These are phyloP conservation scores for Citrullus amarus DNA, from an alignment of 306 rosid species.

Conservation along the genomic window DNA sequence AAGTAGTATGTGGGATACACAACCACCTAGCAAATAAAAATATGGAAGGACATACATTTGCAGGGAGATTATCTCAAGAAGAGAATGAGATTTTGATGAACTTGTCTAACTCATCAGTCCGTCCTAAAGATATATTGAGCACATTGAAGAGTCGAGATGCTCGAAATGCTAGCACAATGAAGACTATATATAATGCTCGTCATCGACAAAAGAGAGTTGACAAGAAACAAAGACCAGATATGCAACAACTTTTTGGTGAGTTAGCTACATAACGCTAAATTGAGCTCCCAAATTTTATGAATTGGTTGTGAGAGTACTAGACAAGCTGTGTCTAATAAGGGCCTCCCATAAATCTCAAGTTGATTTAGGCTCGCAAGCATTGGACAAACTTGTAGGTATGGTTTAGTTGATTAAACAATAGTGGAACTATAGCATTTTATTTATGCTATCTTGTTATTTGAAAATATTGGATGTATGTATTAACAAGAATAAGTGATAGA, in stretches of 20 bases:
- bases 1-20: conserved; percentile 18
- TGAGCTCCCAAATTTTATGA: background rate
- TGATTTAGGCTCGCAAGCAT: background rate
- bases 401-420: background rate
- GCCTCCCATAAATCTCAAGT: background rate
- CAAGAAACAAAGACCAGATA: conserved; percentile 10
- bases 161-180: conserved; percentile 15
- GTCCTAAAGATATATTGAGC: conserved; percentile 22
- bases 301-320: background rate
- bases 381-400: background rate
- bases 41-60: conserved; percentile 16
- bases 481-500: background rate
- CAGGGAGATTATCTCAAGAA: conserved; percentile 15
- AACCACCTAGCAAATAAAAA: conserved; percentile 12
- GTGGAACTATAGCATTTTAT: background rate
- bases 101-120: conserved; percentile 17
- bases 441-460: background rate
- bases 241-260: conserved; percentile 18
- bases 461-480: background rate
- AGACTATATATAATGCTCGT: conserved; percentile 21
- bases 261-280: conserved; percentile 6
- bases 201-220: conserved; percentile 16
- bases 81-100: conserved; percentile 12
- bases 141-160: conserved; percentile 18
- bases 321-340: background rate